These are phyloP conservation scores for Didymella pomorum DNA, from an alignment of 2,329 filamentous ascomycete species.

Conservation along the genomic window DNA sequence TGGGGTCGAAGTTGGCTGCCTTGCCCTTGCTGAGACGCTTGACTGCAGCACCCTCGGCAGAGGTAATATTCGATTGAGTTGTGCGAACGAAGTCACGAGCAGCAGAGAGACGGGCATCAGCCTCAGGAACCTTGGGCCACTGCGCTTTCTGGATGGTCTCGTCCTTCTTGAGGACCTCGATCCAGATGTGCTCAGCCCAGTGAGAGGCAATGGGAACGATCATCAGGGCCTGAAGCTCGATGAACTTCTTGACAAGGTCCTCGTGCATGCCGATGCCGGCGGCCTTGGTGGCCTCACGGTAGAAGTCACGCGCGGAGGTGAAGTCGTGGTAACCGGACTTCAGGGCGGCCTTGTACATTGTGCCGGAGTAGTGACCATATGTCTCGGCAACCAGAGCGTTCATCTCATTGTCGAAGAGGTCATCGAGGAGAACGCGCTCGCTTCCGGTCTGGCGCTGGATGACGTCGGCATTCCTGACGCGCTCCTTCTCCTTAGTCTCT, in stretches of 20 bases:
- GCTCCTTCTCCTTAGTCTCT: conserved; percentile 52
- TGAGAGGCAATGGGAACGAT: conserved; percentile 88
- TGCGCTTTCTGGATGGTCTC: conserved; percentile 79
- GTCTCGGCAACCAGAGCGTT: conserved; percentile 83
- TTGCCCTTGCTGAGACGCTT: conserved; percentile 97
- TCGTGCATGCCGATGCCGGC: conserved; percentile 87
- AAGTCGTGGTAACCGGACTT: conserved; percentile 84
- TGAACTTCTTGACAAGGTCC: conserved; percentile 78
- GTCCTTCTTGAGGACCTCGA: conserved; percentile 82
- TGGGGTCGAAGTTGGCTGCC: conserved; percentile 82
- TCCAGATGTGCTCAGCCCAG: conserved; percentile 94
- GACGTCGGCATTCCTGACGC: conserved; percentile 60
- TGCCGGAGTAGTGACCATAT: conserved; percentile 73
- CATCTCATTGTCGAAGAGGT: conserved; percentile 92
- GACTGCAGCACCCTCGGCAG: conserved; percentile 80
- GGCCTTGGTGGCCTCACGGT: conserved; percentile 81
- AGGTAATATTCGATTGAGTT: conserved; percentile 80
- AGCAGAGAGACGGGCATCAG: conserved; percentile 74
- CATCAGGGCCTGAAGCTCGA: conserved; percentile 85
- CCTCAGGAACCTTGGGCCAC: conserved; percentile 74
- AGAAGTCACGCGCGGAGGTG: conserved; percentile 85
- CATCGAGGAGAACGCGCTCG: conserved; percentile 79
- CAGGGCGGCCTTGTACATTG: conserved; percentile 52
- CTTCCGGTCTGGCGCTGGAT: conserved; percentile 74
- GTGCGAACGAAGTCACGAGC: conserved; percentile 82